Conservation (phyloP, 495 filamentous ascomycete species). For the Friedmanniomyces simplex region DNA sequence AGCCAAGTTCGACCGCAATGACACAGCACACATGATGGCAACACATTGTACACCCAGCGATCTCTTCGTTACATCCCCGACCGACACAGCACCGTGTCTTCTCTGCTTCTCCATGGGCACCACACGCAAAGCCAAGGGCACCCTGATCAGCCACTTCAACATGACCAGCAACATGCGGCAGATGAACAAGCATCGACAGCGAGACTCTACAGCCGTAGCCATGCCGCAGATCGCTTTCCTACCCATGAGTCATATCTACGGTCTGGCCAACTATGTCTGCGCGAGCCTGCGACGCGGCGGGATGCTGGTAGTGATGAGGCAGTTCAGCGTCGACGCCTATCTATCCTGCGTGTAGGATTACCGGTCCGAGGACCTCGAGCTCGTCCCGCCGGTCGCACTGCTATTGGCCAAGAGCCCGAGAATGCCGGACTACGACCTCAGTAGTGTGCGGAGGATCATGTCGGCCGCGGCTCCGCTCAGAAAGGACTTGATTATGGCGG, state of each 20-base stretch:
- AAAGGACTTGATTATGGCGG: slow-evolving; percentile 43
- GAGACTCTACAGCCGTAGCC: not conserved
- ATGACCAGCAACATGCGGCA: slow-evolving; percentile 7
- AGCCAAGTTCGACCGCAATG: not conserved
- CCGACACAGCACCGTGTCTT: slow-evolving; percentile 17
- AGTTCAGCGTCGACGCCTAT: slow-evolving; percentile 28
- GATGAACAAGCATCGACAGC: slow-evolving; percentile 8
- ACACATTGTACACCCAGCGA: not conserved
- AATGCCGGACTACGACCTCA: slow-evolving; percentile 50
- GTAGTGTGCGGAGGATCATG: slow-evolving; percentile 44
- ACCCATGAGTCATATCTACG: slow-evolving; percentile 61
- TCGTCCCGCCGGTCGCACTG: slow-evolving; percentile 59
- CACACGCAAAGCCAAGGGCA: slow-evolving; percentile 72
- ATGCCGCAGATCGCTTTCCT: slow-evolving; percentile 26
- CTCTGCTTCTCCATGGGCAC: slow-evolving; percentile 70
- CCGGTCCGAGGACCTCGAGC: slow-evolving; percentile 36
- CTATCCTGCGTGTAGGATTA: slow-evolving; percentile 56
- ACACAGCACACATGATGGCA: not conserved
- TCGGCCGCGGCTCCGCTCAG: slow-evolving; percentile 38
- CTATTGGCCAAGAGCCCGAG: slow-evolving; percentile 58
- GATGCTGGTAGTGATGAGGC: not conserved
- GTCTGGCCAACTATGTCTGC: slow-evolving; percentile 54
- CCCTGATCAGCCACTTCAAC: slow-evolving; percentile 61
- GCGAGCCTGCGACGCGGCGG: slow-evolving; percentile 37
- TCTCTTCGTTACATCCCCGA: slow-evolving; percentile 6